Base-by-base conservation (phyloP, 208 protist species). In the Leishmania tropica region DNA sequence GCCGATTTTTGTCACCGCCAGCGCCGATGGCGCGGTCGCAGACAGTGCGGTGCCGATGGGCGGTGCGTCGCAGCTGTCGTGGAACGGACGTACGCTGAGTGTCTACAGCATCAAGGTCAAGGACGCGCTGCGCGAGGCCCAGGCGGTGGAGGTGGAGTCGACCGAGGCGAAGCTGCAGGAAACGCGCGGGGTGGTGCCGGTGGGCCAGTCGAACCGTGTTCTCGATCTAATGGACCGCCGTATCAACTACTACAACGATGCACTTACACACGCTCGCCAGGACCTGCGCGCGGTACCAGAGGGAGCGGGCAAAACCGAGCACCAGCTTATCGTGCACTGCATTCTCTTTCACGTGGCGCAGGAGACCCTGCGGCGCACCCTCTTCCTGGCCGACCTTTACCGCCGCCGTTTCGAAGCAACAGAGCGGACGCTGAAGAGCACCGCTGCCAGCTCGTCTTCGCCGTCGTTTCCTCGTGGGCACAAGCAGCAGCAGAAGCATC, bases 181-280 rank as follows among this genome's bases (percentile, higher is more conserved):
- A 71, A 31, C 60, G 17, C 62, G 70, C 37, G 89, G 87, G 1
- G 81, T 88, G 10, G 78, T 94, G 42, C 78, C 92, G n/a, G 79
- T 96, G 17, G 92, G 92, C 0, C 91, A 95, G 71, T 85, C 86
- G 54, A 95, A 92, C 80, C 85, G 88, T 67, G 81, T 95, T 31
- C 90, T 97, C 10, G 94, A 97, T 64, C 68, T 94, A 35, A 91
- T 96, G 83, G 94, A 97, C 82, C 88, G 94, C 73, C 90, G 92
- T 75, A 93, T 96, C 73, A 88, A 85, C 76, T 90, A 83, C 85
- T 93, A 93, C 85, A 96, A 97, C 87, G 94, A 96, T 79, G 94
- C 92, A 8, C 86, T 97, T 40, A 87, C 83, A 17, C 92, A 96
- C 87, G 91, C 91, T 53, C 88, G 90, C 13, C 89, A 95, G 84